These are phyloP conservation scores for Raphanus raphanistrum DNA, from an alignment of 345 rosid species.

Conservation along the genomic window DNA sequence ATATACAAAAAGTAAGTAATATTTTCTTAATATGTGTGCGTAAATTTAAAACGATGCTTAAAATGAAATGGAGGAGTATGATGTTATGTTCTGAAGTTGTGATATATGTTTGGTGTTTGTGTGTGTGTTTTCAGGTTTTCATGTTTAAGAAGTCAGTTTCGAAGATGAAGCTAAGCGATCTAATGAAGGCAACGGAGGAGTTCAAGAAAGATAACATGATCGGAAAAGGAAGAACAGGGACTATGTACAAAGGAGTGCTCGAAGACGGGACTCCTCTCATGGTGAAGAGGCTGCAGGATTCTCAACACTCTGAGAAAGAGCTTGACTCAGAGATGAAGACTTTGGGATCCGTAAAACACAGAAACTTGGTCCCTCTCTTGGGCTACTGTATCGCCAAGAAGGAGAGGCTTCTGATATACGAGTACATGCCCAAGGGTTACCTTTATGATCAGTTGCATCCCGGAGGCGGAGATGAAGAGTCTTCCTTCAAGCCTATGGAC, in stretches of 20 bases:
- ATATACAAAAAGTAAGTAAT: too few species aligned
- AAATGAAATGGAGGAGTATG: too few species aligned
- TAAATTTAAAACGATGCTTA: too few species aligned
- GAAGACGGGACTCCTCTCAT: slow-evolving; percentile 72
- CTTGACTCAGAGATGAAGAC: slow-evolving; percentile 80
- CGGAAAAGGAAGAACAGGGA: slow-evolving; percentile 85
- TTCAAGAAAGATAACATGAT: slow-evolving; percentile 80
- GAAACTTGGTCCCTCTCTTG: slow-evolving; percentile 82
- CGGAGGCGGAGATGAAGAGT: slow-evolving; percentile 37
- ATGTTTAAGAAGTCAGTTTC: slow-evolving; percentile 77
- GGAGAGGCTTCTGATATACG: slow-evolving; percentile 81
- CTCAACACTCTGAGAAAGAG: slow-evolving; percentile 83
- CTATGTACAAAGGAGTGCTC: slow-evolving; percentile 76
- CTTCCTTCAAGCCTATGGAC: slow-evolving; percentile 56
- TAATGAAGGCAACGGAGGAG: slow-evolving; percentile 79
- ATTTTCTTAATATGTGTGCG: too few species aligned
- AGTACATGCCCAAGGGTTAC: slow-evolving; percentile 72
- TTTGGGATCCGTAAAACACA: slow-evolving; percentile 75
- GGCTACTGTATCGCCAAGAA: slow-evolving; percentile 71
- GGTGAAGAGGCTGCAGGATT: slow-evolving; percentile 91
- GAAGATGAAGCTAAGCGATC: slow-evolving; percentile 79
- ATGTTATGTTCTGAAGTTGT: background rate
- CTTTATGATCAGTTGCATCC: slow-evolving; percentile 62
- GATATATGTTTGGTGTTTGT: slow-evolving; percentile 13
- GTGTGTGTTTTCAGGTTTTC: slow-evolving; percentile 58